Percentiles rank a stretch among this genome's conserved stretches.
These are phyloP conservation scores for Thielaviopsis musarum DNA, from an alignment of 2,329 filamentous ascomycete genomes.

Conservation along the genomic window DNA sequence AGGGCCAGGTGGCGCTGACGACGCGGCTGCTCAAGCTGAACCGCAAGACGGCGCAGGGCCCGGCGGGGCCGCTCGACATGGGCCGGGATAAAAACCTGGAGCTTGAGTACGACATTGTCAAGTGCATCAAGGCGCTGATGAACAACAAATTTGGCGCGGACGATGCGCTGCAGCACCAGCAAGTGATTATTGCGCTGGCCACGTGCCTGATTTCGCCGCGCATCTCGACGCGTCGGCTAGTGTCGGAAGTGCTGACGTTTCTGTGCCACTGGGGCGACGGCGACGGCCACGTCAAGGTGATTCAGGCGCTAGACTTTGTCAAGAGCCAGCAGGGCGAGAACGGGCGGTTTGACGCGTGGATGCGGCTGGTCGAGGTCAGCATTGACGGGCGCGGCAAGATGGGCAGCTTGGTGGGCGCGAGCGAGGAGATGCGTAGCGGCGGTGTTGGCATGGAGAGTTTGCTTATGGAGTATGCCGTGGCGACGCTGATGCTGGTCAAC, in stretches of 20 bases:
- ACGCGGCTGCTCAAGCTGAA: constrained; percentile 91
- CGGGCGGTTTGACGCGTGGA: constrained; percentile 94
- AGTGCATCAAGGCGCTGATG: constrained; percentile 92
- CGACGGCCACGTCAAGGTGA: constrained; percentile 79
- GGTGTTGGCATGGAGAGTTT: constrained; percentile 98
- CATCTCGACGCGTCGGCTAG: constrained; percentile 80
- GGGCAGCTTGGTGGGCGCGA: constrained; percentile 92
- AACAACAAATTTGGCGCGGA: constrained; percentile 99
- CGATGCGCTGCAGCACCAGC: constrained; percentile 78
- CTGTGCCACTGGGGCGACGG: constrained; percentile 86
- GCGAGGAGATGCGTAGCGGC: constrained; percentile 86
- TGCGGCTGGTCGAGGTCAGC: constrained; percentile 94
- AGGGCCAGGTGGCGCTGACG: constrained; percentile 89
- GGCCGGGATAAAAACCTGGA: constrained; percentile 65
- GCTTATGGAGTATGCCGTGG: constrained; percentile 96
- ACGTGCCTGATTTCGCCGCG: constrained; percentile 77
- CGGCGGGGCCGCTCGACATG: constrained; percentile 36
- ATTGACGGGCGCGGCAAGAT: constrained; percentile 96
- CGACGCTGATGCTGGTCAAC: constrained; percentile 87
- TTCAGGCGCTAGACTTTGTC: constrained; percentile 83
- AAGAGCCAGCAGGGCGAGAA: constrained; percentile 81
- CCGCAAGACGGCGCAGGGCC: constrained; percentile 61
- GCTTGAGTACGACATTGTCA: constrained; percentile 90
- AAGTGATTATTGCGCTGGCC: constrained; percentile 74
- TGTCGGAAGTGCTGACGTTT: constrained; percentile 92